Evolutionary conservation across 805 yeast species (phyloP), one percentile per base, ranked within the genome.

Genomic region (Saturnispora ahearnii): DNA sequence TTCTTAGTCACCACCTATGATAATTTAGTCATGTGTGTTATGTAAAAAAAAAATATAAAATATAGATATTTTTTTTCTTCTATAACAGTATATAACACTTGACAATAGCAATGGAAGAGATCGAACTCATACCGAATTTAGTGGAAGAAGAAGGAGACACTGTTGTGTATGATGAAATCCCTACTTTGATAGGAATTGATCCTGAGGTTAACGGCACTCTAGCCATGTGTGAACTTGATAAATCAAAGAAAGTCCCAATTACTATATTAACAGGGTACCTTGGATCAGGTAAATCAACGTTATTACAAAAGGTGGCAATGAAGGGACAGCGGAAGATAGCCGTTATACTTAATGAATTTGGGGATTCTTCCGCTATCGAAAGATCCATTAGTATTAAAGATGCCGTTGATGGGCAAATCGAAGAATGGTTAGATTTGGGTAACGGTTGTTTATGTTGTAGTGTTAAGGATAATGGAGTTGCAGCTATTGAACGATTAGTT

Each of bases 391-490:
- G 95, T 0, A 81, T 91, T 9, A 72, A 73, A 46, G 71, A 69
- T 51, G 70, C 73, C 49, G 73, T 76, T 8, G 72, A 71, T 8
- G 68, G 73, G 3, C 69, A 80, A 2, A 83, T 86, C 46, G 87
- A 89, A 59, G 97, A 93, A 61, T 93, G 99, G 99, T 72, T 93
- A 3, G 99, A 93, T 63, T 70, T 93, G 32, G 98, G 96, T 1
- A 93, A 93, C 62, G 99, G 99, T 1, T 93, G 99, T 65, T 72
- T 93, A 37, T 93, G 99, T 63, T 93, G 99, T 61, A 87, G 98
- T 0, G 96, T 95, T 32, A 89, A 88, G 62, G 97, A 90, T 63
- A 85, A 82, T 50, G 99, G 99, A 4, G 97, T 93, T 1, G 74
- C 84, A 40, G 99, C 99, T 0, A 89, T 93, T 48, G 99, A 93